phyloP scores from a whole-genome alignment of 2,329 filamentous ascomycete species.

The Albophoma yamanashiensis region DNA sequence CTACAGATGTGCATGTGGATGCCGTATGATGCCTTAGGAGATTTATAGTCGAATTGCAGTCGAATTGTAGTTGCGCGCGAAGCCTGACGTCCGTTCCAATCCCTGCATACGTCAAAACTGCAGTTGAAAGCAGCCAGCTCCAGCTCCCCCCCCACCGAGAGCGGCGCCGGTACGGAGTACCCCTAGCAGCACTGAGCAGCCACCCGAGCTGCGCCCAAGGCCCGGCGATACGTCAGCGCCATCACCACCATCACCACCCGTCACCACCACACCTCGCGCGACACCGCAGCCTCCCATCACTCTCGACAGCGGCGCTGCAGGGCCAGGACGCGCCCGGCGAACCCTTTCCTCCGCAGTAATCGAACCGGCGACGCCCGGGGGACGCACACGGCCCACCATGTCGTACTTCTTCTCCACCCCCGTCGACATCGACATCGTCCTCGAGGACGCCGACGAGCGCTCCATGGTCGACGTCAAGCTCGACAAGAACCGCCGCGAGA shows the following conservation, averaged over 20 bases:
- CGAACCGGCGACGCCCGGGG: background rate
- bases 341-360: background rate
- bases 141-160: background rate
- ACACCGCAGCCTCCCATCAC: background rate
- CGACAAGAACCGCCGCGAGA: slow-evolving; percentile 95
- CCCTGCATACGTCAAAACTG: background rate
- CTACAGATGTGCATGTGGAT: background rate
- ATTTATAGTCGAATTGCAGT: background rate
- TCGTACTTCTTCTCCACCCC: slow-evolving; percentile 98
- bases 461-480: slow-evolving; percentile 96
- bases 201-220: background rate
- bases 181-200: background rate
- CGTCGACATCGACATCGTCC: slow-evolving; percentile 96
- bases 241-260: slow-evolving; percentile 6
- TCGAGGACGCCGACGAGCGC: slow-evolving; percentile 89
- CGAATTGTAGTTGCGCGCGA: background rate
- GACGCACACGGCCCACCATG: slow-evolving; percentile 42
- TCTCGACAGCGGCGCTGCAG: background rate
- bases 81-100: background rate
- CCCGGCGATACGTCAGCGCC: slow-evolving; percentile 22
- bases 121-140: background rate
- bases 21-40: background rate
- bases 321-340: background rate
- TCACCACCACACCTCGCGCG: slow-evolving; percentile 2
- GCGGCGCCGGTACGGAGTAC: background rate